Percentiles rank a stretch among this genome's conserved stretches.
Conservation (phyloP, 2,329 filamentous ascomycete species). For the Phyllosticta citriasiana region DNA sequence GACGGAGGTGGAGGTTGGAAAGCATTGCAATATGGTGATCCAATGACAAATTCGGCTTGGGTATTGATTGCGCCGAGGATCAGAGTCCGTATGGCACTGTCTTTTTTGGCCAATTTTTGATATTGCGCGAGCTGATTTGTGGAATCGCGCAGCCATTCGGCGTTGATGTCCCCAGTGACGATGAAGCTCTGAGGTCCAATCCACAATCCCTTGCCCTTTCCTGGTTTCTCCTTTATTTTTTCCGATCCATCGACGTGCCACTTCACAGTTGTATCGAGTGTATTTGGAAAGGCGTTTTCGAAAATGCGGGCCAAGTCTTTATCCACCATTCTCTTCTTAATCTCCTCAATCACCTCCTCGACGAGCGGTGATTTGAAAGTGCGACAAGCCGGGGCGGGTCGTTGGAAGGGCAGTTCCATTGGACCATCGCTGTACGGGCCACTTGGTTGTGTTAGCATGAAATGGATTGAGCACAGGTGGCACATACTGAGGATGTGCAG, state of each 20-base stretch:
- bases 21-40: constrained; percentile 94
- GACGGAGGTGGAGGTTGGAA: constrained; percentile 91
- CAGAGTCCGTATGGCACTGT: constrained; percentile 65
- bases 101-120: constrained; percentile 71
- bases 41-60: constrained; percentile 87
- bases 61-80: constrained; percentile 94
- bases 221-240: constrained; percentile 18
- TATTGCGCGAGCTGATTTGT: constrained; percentile 92
- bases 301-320: constrained; percentile 86
- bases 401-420: constrained; percentile 72
- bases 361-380: constrained; percentile 83
- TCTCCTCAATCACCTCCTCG: constrained; percentile 75
- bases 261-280: constrained; percentile 77
- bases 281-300: constrained; percentile 90
- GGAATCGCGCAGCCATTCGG: constrained; percentile 85
- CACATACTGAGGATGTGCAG: constrained; percentile 10
- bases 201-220: constrained; percentile 43
- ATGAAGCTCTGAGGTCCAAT: constrained; percentile 82
- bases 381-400: constrained; percentile 70
- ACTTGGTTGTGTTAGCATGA: constrained; percentile 11
- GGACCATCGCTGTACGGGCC: constrained; percentile 68
- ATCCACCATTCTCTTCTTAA: constrained; percentile 71
- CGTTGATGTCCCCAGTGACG: constrained; percentile 86
- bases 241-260: constrained; percentile 62
- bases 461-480: constrained; percentile 19